A percentile compares a stretch with the other conserved stretches of the same genome.
These are phyloP conservation scores for Pichia cabralensis DNA, from an alignment of 805 yeast genomes.

Conservation along the genomic window DNA sequence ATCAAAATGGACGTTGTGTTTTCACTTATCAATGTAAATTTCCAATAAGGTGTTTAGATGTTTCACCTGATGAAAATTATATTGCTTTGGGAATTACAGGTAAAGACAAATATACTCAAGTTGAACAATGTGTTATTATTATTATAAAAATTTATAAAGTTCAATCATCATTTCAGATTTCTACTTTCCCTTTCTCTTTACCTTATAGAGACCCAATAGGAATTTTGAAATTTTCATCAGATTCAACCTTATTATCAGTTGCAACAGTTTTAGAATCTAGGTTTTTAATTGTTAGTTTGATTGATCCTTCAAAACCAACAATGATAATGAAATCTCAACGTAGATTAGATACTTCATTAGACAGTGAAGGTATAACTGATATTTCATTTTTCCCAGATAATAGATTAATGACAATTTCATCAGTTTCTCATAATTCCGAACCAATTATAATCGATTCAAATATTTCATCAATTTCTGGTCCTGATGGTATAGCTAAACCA, in stretches of 20 bases:
- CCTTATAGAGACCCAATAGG: slow-evolving; percentile 85
- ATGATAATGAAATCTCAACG: slow-evolving; percentile 60
- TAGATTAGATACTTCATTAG: slow-evolving; percentile 53
- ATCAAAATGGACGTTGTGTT: slow-evolving; percentile 47
- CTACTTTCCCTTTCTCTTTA: slow-evolving; percentile 41
- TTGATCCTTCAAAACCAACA: slow-evolving; percentile 53
- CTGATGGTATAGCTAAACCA: slow-evolving; percentile 45
- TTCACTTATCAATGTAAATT: slow-evolving; percentile 62
- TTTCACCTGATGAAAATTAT: slow-evolving; percentile 52
- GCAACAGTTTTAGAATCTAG: slow-evolving; percentile 72
- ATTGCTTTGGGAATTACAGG: slow-evolving; percentile 81
- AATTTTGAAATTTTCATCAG: slow-evolving; percentile 59
- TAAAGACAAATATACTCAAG: slow-evolving; percentile 53
- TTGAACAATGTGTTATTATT: slow-evolving; percentile 69
- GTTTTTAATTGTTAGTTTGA: slow-evolving; percentile 62
- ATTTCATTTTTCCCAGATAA: slow-evolving; percentile 63
- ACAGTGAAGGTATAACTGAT: slow-evolving; percentile 85
- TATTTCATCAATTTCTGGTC: slow-evolving; percentile 34
- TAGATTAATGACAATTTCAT: slow-evolving; percentile 40
- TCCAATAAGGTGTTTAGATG: slow-evolving; percentile 70
- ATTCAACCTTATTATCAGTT: slow-evolving; percentile 62
- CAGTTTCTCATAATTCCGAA: slow-evolving; percentile 54
- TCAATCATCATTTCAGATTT: slow-evolving; percentile 10
- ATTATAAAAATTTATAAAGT: slow-evolving; percentile 28
- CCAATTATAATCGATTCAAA: slow-evolving; percentile 61